Percentiles rank a stretch among this genome's conserved stretches.
These are phyloP conservation scores for Clathrospora elynae DNA, from an alignment of 2,329 filamentous ascomycete genomes.

Conservation along the genomic window DNA sequence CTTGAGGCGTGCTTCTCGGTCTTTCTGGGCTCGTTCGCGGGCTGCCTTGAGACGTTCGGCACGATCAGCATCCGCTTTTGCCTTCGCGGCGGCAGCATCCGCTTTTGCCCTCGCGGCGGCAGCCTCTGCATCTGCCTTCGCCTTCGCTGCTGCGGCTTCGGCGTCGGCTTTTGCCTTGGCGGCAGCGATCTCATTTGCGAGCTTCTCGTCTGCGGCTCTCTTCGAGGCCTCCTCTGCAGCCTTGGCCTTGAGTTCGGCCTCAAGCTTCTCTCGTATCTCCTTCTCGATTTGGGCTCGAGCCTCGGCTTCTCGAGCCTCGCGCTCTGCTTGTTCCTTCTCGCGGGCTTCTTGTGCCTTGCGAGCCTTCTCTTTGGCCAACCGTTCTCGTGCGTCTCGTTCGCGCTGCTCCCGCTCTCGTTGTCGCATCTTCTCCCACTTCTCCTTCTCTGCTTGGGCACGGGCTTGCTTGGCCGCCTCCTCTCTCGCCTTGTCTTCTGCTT, in stretches of 20 bases:
- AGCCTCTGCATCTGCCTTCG: slow-evolving; percentile 41
- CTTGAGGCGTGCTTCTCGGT: slow-evolving; percentile 46
- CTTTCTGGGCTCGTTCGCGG: slow-evolving; percentile 47
- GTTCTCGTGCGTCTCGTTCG: slow-evolving; percentile 55
- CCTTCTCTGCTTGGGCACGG: slow-evolving; percentile 55
- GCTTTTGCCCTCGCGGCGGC: slow-evolving; percentile 34
- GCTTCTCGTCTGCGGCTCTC: slow-evolving; percentile 47
- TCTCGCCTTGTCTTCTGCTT: slow-evolving; percentile 52
- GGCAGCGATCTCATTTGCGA: slow-evolving; percentile 30
- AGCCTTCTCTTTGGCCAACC: slow-evolving; percentile 49
- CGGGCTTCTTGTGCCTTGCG: slow-evolving; percentile 49
- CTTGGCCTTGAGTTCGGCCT: slow-evolving; percentile 48
- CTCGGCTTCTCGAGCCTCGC: slow-evolving; percentile 43
- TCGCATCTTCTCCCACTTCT: slow-evolving; percentile 58
- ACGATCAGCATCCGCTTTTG: slow-evolving; percentile 38
- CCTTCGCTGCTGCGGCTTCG: slow-evolving; percentile 41
- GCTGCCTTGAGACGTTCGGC: slow-evolving; percentile 46
- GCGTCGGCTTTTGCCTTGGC: slow-evolving; percentile 42
- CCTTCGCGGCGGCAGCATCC: slow-evolving; percentile 37
- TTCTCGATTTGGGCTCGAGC: slow-evolving; percentile 47
- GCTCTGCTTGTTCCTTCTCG: slow-evolving; percentile 51
- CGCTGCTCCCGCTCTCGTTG: slow-evolving; percentile 55
- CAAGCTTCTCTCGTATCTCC: slow-evolving; percentile 51
- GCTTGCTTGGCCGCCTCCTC: slow-evolving; percentile 56
- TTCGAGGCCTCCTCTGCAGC: slow-evolving; percentile 47